Evolutionary conservation across 2,329 filamentous ascomycete genomes (phyloP).

Genomic region (Pseudogymnoascus sp.): DNA sequence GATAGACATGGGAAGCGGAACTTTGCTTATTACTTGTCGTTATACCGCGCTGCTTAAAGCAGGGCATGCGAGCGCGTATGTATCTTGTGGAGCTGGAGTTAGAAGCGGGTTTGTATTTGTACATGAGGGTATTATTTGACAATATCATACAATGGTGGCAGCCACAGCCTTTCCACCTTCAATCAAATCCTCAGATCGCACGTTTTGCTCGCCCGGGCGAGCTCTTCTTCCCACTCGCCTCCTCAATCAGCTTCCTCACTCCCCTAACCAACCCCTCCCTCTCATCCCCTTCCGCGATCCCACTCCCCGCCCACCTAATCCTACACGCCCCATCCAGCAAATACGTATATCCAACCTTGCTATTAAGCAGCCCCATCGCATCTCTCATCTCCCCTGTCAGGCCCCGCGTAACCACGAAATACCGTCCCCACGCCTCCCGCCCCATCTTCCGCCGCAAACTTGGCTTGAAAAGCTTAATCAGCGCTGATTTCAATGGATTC

Average conservation of each 20-base stretch:
- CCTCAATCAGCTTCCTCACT: constrained; percentile 52
- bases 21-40: constrained; percentile 5
- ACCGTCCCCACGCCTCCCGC: constrained; percentile 47
- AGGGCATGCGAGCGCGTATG: background rate
- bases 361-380: constrained; percentile 66
- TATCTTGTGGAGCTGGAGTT: background rate
- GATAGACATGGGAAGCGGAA: constrained; percentile 4
- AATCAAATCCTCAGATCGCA: constrained; percentile 9
- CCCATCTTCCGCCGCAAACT: constrained; percentile 42
- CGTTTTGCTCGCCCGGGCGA: constrained; percentile 3
- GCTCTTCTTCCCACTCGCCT: constrained; percentile 35
- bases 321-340: constrained; percentile 78
- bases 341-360: constrained; percentile 79
- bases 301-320: constrained; percentile 91
- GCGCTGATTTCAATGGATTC: constrained; percentile 57
- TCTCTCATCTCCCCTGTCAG: constrained; percentile 54
- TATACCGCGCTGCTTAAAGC: background rate
- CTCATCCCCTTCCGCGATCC: constrained; percentile 56
- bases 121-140: constrained; percentile 6
- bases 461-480: constrained; percentile 49
- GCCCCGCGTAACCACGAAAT: constrained; percentile 52
- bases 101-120: constrained; percentile 7
- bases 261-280: constrained; percentile 57
- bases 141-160: constrained; percentile 4
- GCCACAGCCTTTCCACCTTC: background rate